Evolutionary conservation across 768 basidiomycete species (phyloP).

Genomic region (Podaxis mareebaensis): DNA sequence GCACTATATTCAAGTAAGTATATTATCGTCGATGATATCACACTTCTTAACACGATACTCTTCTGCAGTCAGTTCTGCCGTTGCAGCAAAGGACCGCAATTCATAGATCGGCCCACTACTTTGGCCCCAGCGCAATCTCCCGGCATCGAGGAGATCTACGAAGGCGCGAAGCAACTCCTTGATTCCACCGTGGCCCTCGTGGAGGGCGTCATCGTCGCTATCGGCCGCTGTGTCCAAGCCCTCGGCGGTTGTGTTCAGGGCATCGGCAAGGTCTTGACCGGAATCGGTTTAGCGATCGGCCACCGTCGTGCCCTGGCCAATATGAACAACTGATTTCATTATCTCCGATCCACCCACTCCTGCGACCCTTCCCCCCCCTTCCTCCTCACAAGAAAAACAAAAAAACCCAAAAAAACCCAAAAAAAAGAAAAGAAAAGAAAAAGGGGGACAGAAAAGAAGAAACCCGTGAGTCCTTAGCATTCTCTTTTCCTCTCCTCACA

Average conservation of each 20-base stretch:
- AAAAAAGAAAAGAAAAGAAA: constrained; percentile 6
- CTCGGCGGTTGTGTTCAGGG: neutral
- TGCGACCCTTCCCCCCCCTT: neutral
- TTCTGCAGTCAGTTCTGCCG: constrained; percentile 1
- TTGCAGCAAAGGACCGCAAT: neutral
- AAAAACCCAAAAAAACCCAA: neutral
- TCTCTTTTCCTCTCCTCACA: neutral
- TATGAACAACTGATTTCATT: neutral
- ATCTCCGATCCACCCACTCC: neutral
- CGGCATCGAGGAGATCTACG: neutral
- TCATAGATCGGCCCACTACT: no score
- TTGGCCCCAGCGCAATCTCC: neutral
- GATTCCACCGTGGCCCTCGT: neutral
- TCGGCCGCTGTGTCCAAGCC: neutral
- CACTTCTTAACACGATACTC: neutral
- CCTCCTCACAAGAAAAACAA: neutral
- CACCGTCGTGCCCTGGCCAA: neutral
- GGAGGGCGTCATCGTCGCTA: neutral
- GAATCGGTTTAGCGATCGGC: neutral
- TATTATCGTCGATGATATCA: neutral
- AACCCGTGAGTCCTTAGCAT: neutral
- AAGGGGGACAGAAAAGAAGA: neutral
- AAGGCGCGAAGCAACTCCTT: neutral
- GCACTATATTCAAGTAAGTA: no score
- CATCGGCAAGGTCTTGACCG: neutral